phyloP scores from a whole-genome alignment of 371 early-diverging fungal genomes.

The Rhizopus microsporus region DNA sequence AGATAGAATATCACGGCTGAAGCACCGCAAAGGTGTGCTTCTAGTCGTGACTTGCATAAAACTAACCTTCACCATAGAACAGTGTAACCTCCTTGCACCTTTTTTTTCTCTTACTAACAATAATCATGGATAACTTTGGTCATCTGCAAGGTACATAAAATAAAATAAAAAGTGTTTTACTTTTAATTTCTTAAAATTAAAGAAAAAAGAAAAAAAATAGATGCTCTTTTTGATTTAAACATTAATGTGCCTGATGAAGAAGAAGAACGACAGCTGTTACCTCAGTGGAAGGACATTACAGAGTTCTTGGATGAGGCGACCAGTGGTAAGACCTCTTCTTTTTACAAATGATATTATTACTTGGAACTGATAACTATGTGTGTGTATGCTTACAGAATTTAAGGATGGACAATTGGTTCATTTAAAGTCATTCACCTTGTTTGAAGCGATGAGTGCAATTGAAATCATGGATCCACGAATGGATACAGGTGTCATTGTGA shows the following conservation, averaged over 20 bases:
- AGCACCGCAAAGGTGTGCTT: no score
- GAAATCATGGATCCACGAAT: slow-evolving; percentile 87
- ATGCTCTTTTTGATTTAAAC: neutral
- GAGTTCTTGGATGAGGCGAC: slow-evolving; percentile 52
- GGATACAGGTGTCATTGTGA: slow-evolving; percentile 74
- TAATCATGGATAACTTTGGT: no score
- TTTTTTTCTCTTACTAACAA: no score
- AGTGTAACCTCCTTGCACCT: no score
- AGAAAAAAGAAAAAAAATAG: no score
- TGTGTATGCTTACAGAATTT: slow-evolving; percentile 46
- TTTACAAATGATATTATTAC: neutral
- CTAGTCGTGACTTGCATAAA: no score
- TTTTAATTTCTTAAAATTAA: no score
- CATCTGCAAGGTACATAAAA: no score
- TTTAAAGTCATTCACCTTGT: slow-evolving; percentile 61
- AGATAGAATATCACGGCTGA: no score
- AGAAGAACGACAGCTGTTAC: slow-evolving; percentile 4
- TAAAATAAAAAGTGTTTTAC: no score
- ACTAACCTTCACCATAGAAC: no score
- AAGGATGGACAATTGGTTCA: slow-evolving; percentile 66
- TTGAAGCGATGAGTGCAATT: slow-evolving; percentile 80
- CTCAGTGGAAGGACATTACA: slow-evolving; percentile 57
- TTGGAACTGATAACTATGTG: neutral
- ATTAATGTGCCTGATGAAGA: slow-evolving; percentile 3
- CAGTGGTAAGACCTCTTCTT: slow-evolving; percentile 38